Percentiles rank a stretch among this genome's conserved stretches.
These are phyloP conservation scores for Malania oleifera DNA, from an alignment of 164 flowering plant genomes.

Conservation along the genomic window DNA sequence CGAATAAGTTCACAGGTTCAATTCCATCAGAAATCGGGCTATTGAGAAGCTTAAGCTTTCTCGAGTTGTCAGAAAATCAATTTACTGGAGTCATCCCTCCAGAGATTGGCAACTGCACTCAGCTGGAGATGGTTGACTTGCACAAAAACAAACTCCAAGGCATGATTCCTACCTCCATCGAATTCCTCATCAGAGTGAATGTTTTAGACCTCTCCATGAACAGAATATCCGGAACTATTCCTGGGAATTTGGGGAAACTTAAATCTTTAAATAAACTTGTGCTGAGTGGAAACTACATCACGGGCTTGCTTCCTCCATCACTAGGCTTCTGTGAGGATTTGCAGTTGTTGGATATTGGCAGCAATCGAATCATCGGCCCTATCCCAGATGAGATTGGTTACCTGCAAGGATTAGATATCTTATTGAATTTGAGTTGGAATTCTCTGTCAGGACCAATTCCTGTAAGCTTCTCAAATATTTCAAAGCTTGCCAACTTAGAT, in stretches of 20 bases:
- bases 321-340: constrained; percentile 45
- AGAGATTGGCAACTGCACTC: constrained; percentile 45
- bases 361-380: constrained; percentile 35
- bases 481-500: constrained; percentile 51
- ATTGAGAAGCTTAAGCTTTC: constrained; percentile 38
- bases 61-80: constrained; percentile 50
- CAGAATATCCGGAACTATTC: constrained; percentile 36
- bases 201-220: constrained; percentile 57
- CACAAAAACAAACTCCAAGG: constrained; percentile 46
- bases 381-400: constrained; percentile 50
- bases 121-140: constrained; percentile 54
- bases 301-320: constrained; percentile 43
- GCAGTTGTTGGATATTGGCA: constrained; percentile 55
- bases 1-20: constrained; percentile 40
- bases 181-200: constrained; percentile 32
- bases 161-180: constrained; percentile 35
- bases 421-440: constrained; percentile 53
- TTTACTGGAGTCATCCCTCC: constrained; percentile 41
- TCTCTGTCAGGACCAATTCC: constrained; percentile 44
- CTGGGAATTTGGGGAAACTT: constrained; percentile 44
- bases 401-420: constrained; percentile 47
- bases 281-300: constrained; percentile 38
- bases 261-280: constrained; percentile 41
- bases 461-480: constrained; percentile 36
- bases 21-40: constrained; percentile 49